These are phyloP conservation scores for Didymella keratinophila DNA, from an alignment of 2,329 filamentous ascomycete genomes.

Conservation along the genomic window DNA sequence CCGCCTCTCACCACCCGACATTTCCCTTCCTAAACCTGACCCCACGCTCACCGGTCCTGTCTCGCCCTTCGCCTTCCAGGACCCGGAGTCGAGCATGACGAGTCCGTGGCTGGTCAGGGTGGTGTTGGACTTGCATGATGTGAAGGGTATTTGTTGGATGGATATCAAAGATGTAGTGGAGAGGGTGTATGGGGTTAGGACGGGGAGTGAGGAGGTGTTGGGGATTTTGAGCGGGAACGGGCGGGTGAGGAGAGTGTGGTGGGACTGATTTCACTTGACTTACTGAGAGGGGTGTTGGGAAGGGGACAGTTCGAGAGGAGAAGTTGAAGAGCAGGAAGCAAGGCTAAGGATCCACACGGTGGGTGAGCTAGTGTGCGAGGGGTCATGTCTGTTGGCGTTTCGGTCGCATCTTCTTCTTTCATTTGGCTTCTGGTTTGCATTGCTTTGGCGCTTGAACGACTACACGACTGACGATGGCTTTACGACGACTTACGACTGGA, in stretches of 20 bases:
- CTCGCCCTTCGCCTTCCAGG: slow-evolving; percentile 43
- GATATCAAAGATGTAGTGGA: slow-evolving; percentile 47
- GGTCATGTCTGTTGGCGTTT: not conserved
- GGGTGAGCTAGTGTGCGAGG: not conserved
- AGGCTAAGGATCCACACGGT: too few relatives aligned
- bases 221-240: slow-evolving; percentile 48
- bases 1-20: slow-evolving; percentile 2
- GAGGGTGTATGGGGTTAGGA: slow-evolving; percentile 45
- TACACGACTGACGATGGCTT: not conserved
- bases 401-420: not conserved
- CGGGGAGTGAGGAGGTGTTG: slow-evolving; percentile 46
- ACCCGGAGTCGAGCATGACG: slow-evolving; percentile 38
- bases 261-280: slow-evolving; percentile 38
- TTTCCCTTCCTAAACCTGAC: not conserved
- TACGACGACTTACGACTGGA: slow-evolving; percentile 3
- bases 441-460: not conserved
- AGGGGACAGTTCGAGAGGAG: too few relatives aligned
- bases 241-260: slow-evolving; percentile 45
- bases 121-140: slow-evolving; percentile 49
- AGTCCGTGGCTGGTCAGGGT: slow-evolving; percentile 49
- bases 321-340: too few relatives aligned
- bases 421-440: not conserved
- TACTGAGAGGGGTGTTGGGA: too few relatives aligned
- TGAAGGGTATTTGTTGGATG: slow-evolving; percentile 48
- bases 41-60: slow-evolving; percentile 7